Evolutionary conservation across 2,329 filamentous ascomycete species (phyloP), one percentile per base, ranked within the genome.

Genomic region (Elsinoe australis): DNA sequence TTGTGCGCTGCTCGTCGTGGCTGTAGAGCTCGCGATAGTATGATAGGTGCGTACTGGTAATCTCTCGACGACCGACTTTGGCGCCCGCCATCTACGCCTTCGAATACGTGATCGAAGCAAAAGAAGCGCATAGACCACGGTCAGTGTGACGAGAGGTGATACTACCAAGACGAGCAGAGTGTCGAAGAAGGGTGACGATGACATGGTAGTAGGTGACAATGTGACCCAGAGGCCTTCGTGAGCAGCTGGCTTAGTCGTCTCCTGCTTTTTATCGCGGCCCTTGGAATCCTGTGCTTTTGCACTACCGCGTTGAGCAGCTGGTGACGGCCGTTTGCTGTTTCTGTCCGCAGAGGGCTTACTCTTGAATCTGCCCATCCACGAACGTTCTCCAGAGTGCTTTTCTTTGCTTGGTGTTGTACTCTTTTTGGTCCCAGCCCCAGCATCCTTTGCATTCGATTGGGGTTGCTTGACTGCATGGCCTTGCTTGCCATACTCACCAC

Each of bases 1-100:
- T 15, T 31, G 38, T 19, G 39, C 35, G 15, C 33, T 36, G 39
- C 82, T 87, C 60, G 52, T 78, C 57, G 59, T 77, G 59, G 64
- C 76, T 67, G 64, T 78, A 1, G 80, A 78, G 8, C 75, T 71
- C 2, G 78, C 71, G 28, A 95, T 85, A 0, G 89, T 94, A 59
- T 94, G 89, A 61, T 95, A 98, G 0, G 89, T 96, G 51, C 90
- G 82, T 10, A 98, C 88, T 1, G 92, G 92, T n/a, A 98, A 75
- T 51, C 85, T 82, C 57, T 95, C 89, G 14, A 98, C 89, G 0
- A 98, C 82, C 1, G 87, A 94, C 66, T 98, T 98, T 4, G 92
- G 92, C n/a, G 92, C 92, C 58, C 92, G 80, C 90, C 92, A 98
- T 57, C 90, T 79, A 54, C 90, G 79, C 51, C 90, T 79, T 44